Conservation (phyloP, 148 eudicot genomes). For the Limonium bicolor region DNA sequence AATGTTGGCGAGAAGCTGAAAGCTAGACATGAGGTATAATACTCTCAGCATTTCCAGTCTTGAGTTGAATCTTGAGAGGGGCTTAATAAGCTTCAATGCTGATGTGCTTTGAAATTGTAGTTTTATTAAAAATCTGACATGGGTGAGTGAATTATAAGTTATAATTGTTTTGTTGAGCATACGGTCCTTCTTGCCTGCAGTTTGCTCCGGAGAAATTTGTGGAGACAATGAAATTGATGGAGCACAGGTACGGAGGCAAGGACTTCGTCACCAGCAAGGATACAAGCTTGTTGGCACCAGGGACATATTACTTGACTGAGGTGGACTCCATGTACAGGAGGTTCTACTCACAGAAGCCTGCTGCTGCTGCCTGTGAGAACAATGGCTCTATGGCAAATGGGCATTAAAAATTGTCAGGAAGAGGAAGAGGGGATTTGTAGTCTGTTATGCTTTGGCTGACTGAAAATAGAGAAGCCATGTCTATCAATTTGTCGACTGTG, state of each 20-base stretch:
- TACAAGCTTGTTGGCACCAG: slow-evolving; percentile 43
- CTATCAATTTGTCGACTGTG: no score
- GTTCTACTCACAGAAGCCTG: slow-evolving; percentile 48
- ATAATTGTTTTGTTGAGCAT: no score
- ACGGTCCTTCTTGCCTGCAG: no score
- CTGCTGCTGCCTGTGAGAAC: not conserved
- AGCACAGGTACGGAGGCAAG: slow-evolving; percentile 74
- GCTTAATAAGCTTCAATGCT: no score
- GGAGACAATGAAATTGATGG: slow-evolving; percentile 73
- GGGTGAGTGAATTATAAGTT: no score
- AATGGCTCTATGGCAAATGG: slow-evolving; percentile 41
- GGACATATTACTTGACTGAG: slow-evolving; percentile 71
- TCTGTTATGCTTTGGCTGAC: no score
- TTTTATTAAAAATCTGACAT: no score
- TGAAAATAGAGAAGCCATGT: no score
- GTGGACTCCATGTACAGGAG: slow-evolving; percentile 65
- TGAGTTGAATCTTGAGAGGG: not conserved
- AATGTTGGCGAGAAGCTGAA: slow-evolving; percentile 63
- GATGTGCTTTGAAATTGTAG: no score
- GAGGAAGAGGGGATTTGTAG: no score
- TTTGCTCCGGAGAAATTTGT: slow-evolving; percentile 72
- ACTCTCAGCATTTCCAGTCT: no score
- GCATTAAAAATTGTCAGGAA: no score
- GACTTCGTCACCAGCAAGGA: slow-evolving; percentile 84
- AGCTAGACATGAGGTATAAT: slow-evolving; percentile 80